Evolutionary conservation across 129 eudicot genomes (phyloP), one percentile per base, ranked within the genome.

Genomic region (Kitagawia praeruptora): DNA sequence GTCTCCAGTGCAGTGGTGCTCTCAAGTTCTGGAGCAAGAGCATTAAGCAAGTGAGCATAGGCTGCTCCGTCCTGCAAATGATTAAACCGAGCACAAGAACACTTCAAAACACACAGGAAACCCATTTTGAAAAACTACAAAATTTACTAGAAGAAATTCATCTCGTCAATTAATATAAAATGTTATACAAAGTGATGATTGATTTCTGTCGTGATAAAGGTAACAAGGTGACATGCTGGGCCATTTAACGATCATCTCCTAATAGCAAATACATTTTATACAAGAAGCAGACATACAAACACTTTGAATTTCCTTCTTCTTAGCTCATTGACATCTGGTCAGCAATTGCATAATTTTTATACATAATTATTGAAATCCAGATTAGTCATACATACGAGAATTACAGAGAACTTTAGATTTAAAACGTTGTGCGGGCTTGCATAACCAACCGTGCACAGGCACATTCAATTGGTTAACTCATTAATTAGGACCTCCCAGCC

Each of bases 41-140:
- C 91, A 75, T 85, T 89, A 58, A 89, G 93, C 77, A 89, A 80
- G 86, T 89, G 91, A 48, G 88, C 92, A 80, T 89, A 89, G 31
- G 92, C 92, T 84, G 78, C 88, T 70, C 90, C 92, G 16, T 89
- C 92, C 90, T 89, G 88, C 77, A 80, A 80, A 40, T 18, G 12
- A 13, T 76, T 3, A 34, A 51, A 38, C 58, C 70, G 67, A 64
- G 69, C 41, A 75, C 34, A 71, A 23, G 21, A 31, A 27, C 8
- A 19, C 78, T 74, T 3, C 34, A 61, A 61, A 61, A 61, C 34
- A 61, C 34, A 25, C 66, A 23, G 34, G 34, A 28, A n/a, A 25
- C 3, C 69, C 39, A 44, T 41, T 41, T 8, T 44, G n/a, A 2
- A 9, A 9, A 42, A 10, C 37, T 8, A 73, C 16, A 41, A 72